A percentile compares a stretch with the other conserved stretches of the same genome.
These are phyloP conservation scores for Pseudogymnoascus sp. DNA, from an alignment of 2,329 filamentous ascomycete species.

Conservation along the genomic window DNA sequence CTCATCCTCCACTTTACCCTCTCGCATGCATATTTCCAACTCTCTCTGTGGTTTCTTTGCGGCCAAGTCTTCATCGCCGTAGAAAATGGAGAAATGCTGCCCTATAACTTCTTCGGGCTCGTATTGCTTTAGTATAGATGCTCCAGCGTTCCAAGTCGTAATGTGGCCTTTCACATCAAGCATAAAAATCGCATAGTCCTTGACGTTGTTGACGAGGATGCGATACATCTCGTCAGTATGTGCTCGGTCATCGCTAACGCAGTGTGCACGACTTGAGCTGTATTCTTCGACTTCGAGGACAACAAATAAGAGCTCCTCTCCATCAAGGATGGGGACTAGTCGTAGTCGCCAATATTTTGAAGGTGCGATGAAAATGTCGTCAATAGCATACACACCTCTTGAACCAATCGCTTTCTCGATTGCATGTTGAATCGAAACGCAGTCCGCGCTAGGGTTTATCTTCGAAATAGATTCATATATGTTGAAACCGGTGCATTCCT, in stretches of 20 bases:
- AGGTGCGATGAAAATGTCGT: constrained; percentile 22
- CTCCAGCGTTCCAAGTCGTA: constrained; percentile 50
- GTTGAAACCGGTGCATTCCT: constrained; percentile 29
- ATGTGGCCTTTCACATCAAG: constrained; percentile 47
- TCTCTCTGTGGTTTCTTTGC: constrained; percentile 43
- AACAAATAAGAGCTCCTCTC: constrained; percentile 33
- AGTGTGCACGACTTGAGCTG: constrained; percentile 24
- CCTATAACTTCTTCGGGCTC: constrained; percentile 45
- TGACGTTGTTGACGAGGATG: constrained; percentile 52
- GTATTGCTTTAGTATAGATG: constrained; percentile 48
- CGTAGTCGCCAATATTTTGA: constrained; percentile 29
- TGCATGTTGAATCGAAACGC: constrained; percentile 25
- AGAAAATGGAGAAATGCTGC: constrained; percentile 50
- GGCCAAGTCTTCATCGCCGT: constrained; percentile 41
- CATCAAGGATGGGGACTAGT: constrained; percentile 33
- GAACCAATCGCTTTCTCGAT: constrained; percentile 9
- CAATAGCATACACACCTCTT: constrained; percentile 25
- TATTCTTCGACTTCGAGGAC: constrained; percentile 35
- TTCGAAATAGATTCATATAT: constrained; percentile 33
- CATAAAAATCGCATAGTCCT: constrained; percentile 56
- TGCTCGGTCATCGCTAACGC: constrained; percentile 29
- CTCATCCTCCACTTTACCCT: constrained; percentile 50
- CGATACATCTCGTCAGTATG: constrained; percentile 48
- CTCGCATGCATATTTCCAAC: constrained; percentile 42
- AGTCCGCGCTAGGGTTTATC: constrained; percentile 29